These are phyloP conservation scores for Colletotrichum tamarilloi DNA, from an alignment of 2,329 filamentous ascomycete species.

Conservation along the genomic window DNA sequence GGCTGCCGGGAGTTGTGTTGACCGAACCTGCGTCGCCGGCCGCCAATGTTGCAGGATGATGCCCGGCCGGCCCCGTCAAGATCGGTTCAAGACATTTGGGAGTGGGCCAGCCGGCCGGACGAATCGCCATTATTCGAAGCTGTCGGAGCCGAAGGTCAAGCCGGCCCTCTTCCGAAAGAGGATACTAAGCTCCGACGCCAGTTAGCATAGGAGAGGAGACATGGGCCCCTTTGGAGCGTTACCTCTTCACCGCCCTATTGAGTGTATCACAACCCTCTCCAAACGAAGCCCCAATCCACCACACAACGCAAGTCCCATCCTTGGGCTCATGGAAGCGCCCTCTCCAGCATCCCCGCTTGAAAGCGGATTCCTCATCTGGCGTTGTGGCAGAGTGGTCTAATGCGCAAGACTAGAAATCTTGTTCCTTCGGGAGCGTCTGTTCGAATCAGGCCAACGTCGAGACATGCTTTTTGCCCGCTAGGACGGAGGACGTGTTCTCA, in stretches of 20 bases:
- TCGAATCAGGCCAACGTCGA: conserved; percentile 36
- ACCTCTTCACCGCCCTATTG: not conserved
- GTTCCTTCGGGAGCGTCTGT: conserved; percentile 36
- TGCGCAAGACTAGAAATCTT: conserved; percentile 36
- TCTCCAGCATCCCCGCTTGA: not conserved
- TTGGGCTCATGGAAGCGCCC: not conserved
- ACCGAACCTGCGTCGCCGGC: not conserved
- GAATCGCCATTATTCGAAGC: not conserved
- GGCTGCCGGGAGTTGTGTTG: not conserved
- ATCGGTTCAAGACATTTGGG: not conserved
- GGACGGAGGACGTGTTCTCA: not conserved
- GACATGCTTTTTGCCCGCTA: not conserved
- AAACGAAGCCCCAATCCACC: not conserved
- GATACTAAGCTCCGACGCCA: not conserved
- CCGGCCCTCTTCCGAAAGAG: not conserved
- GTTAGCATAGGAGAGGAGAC: not conserved
- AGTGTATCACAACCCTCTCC: not conserved
- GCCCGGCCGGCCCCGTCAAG: not conserved
- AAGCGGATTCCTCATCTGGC: conserved; percentile 1
- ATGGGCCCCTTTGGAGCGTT: not conserved
- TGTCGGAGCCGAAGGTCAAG: not conserved
- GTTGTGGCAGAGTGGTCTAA: conserved; percentile 37
- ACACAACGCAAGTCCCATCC: not conserved
- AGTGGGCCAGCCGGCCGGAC: not conserved
- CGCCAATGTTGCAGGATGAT: not conserved